These are phyloP conservation scores for Globisporangium nagaii DNA, from an alignment of 352 stramenopile genomes.

Conservation along the genomic window DNA sequence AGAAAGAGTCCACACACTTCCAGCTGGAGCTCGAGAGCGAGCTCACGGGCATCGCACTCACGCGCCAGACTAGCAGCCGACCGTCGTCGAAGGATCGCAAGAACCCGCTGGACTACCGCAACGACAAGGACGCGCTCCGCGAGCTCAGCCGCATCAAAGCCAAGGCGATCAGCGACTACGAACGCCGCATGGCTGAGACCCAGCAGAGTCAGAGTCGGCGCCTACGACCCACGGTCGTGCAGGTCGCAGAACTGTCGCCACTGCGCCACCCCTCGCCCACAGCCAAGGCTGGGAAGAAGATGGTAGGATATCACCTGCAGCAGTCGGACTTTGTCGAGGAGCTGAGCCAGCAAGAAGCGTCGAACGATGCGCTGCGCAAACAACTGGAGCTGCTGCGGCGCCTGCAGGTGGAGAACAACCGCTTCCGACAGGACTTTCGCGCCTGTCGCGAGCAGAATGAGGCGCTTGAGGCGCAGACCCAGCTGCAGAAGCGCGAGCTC, in stretches of 20 bases:
- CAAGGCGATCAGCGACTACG: constrained; percentile 29
- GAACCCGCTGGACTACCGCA: background rate
- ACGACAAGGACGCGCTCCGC: constrained; percentile 18
- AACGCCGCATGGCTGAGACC: constrained; percentile 14
- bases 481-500: constrained; percentile 39
- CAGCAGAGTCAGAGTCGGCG: constrained; percentile 3
- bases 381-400: constrained; percentile 65
- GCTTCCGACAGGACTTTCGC: constrained; percentile 49
- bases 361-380: constrained; percentile 60
- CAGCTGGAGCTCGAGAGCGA: constrained; percentile 1
- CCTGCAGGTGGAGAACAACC: constrained; percentile 68
- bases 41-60: constrained; percentile 8
- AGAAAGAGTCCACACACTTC: background rate
- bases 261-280: background rate
- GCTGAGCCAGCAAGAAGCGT: constrained; percentile 47
- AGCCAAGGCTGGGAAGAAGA: background rate
- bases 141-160: constrained; percentile 32
- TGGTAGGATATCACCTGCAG: background rate
- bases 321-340: constrained; percentile 16
- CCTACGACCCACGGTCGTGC: background rate
- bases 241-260: background rate
- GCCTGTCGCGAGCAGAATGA: constrained; percentile 41
- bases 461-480: constrained; percentile 31
- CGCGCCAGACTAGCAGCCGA: too few relatives aligned
- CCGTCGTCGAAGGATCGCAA: too few relatives aligned